Evolutionary conservation across 768 basidiomycete species (phyloP).

Genomic region (Flagelloscypha sp.): DNA sequence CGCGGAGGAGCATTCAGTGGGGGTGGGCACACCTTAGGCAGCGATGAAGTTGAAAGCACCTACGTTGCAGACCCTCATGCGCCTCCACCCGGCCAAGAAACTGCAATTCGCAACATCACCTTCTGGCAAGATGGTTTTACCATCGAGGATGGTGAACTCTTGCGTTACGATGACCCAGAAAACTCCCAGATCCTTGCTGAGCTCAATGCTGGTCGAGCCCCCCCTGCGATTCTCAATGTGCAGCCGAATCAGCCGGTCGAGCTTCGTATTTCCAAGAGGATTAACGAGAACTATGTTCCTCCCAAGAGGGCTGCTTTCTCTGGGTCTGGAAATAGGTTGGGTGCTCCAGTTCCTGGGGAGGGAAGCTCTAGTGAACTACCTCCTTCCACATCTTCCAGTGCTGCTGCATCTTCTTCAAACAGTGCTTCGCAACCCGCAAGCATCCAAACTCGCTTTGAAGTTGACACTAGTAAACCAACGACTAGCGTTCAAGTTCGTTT

Average conservation of each 20-base stretch:
- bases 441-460: conserved; percentile 57
- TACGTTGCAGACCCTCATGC: conserved; percentile 69
- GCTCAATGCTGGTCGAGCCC: conserved; percentile 78
- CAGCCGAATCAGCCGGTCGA: conserved; percentile 74
- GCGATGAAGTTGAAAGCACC: conserved; percentile 77
- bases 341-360: conserved; percentile 56
- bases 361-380: conserved; percentile 12
- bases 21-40: conserved; percentile 77
- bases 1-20: conserved; percentile 46
- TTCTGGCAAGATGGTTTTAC: conserved; percentile 95
- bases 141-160: conserved; percentile 80
- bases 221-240: conserved; percentile 69
- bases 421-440: conserved; percentile 17
- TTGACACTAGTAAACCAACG: conserved; percentile 74
- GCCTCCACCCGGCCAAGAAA: conserved; percentile 38
- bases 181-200: conserved; percentile 62
- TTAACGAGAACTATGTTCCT: conserved; percentile 61
- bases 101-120: conserved; percentile 65
- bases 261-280: conserved; percentile 65
- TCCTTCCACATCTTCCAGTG: conserved; percentile 4
- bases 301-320: conserved; percentile 51
- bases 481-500: conserved; percentile 88
- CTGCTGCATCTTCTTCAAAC: conserved; percentile 11
- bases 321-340: conserved; percentile 76
- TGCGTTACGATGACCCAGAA: conserved; percentile 74